Conservation (phyloP, 345 rosid genomes). For the Cardamine resedifolia region DNA sequence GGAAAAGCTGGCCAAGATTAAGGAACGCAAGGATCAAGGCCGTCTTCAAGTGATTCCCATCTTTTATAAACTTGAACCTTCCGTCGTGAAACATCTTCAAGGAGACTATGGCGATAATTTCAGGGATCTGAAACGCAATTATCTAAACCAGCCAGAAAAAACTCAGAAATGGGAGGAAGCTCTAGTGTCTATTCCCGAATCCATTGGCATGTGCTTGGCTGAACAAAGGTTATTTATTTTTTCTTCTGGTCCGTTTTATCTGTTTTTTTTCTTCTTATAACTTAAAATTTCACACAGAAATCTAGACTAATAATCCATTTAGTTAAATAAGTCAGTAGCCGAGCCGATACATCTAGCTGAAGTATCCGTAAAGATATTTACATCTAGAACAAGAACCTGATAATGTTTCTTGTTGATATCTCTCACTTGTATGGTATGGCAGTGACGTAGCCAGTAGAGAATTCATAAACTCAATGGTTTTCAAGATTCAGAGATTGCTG, state of each 20-base stretch:
- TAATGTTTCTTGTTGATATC: not conserved
- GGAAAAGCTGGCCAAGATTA: constrained; percentile 21
- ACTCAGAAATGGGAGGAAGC: constrained; percentile 27
- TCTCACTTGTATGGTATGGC: not conserved
- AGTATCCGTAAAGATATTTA: not conserved
- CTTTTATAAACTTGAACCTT: not conserved
- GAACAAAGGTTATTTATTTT: not conserved
- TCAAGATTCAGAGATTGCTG: not conserved
- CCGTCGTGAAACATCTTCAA: not conserved
- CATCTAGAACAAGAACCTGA: not conserved
- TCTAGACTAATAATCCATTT: not conserved
- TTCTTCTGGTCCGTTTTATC: not conserved
- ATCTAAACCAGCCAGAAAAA: not conserved
- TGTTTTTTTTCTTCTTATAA: no score
- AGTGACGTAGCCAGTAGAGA: not conserved
- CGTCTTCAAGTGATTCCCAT: constrained; percentile 15
- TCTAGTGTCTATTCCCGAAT: not conserved
- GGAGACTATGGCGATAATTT: constrained; percentile 1
- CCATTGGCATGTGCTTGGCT: not conserved
- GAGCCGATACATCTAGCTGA: not conserved
- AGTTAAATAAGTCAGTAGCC: no score
- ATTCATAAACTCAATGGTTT: not conserved
- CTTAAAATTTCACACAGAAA: no score
- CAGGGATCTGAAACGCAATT: not conserved
- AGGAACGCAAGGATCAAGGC: not conserved